Evolutionary conservation across 768 basidiomycete species (phyloP).

Genomic region (Rhizopogon rudus): DNA sequence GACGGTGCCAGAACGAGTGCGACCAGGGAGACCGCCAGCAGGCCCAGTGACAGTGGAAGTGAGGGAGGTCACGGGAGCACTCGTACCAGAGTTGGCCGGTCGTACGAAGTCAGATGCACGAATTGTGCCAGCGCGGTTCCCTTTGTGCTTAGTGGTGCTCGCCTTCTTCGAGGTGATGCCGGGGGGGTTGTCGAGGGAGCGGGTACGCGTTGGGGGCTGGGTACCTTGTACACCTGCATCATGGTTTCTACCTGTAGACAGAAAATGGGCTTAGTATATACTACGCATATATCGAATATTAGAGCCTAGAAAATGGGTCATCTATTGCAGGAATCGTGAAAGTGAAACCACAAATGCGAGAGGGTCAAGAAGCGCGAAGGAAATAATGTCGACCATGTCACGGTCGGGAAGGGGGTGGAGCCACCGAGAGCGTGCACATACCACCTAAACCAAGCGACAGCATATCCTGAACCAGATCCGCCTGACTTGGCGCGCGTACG

Average conservation of each 20-base stretch:
- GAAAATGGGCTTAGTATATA: not conserved
- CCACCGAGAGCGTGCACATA: conserved; percentile 13
- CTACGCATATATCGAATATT: not conserved
- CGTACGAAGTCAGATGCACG: conserved; percentile 41
- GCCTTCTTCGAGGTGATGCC: not conserved
- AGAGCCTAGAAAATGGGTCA: not conserved
- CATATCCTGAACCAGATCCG: conserved; percentile 15
- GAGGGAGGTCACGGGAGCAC: conserved; percentile 2
- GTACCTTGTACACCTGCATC: conserved; percentile 4
- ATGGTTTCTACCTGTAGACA: conserved; percentile 3
- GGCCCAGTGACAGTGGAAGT: not conserved
- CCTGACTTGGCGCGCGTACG: not conserved
- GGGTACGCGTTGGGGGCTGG: conserved; percentile 10
- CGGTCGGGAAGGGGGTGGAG: not conserved
- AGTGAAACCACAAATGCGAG: not conserved
- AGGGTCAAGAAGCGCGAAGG: not conserved
- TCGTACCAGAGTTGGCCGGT: conserved; percentile 4
- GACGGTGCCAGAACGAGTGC: conserved; percentile 48
- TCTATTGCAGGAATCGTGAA: conserved; percentile 5
- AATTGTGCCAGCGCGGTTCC: conserved; percentile 47
- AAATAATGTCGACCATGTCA: not conserved
- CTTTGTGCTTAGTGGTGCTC: conserved; percentile 16
- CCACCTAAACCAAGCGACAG: conserved; percentile 21
- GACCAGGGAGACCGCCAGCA: conserved; percentile 11
- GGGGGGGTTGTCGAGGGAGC: conserved; percentile 16